Conservation (phyloP, 2,329 filamentous ascomycete genomes). For the Colletotrichum limetticola region DNA sequence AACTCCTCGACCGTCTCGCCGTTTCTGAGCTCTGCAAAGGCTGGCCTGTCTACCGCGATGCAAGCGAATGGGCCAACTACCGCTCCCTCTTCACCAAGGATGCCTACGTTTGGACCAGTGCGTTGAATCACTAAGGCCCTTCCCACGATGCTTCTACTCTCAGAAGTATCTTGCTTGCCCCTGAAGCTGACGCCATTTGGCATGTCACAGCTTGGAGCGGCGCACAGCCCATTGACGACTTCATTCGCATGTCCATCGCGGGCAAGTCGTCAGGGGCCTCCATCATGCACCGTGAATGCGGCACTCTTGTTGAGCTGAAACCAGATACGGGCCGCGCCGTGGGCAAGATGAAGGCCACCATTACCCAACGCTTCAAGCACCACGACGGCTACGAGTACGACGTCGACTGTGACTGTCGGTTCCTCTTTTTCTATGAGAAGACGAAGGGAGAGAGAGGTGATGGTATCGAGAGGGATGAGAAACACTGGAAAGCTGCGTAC, state of each 20-base stretch:
- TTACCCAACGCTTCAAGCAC: constrained; percentile 59
- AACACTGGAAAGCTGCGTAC: constrained; percentile 53
- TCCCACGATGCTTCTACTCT: background rate
- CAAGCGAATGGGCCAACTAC: constrained; percentile 65
- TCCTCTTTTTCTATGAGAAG: constrained; percentile 58
- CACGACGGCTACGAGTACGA: constrained; percentile 51
- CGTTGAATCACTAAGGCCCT: constrained; percentile 33
- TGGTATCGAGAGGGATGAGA: background rate
- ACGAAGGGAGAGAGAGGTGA: constrained; percentile 27
- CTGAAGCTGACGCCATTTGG: background rate
- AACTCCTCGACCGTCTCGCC: constrained; percentile 56
- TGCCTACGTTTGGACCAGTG: constrained; percentile 62
- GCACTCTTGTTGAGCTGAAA: constrained; percentile 57
- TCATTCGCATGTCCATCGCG: constrained; percentile 56
- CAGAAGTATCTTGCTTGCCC: background rate
- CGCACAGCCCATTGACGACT: constrained; percentile 50
- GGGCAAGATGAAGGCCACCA: constrained; percentile 65
- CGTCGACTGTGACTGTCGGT: constrained; percentile 62
- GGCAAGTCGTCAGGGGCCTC: constrained; percentile 63
- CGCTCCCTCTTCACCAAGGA: constrained; percentile 58
- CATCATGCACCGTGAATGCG: constrained; percentile 67
- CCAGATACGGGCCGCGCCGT: constrained; percentile 52
- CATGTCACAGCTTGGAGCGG: constrained; percentile 57
- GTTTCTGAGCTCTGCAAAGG: constrained; percentile 64
- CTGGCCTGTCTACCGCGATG: constrained; percentile 64